phyloP scores from a whole-genome alignment of 2,329 filamentous ascomycete species.

The Paracorniculantispora psalliotae region DNA sequence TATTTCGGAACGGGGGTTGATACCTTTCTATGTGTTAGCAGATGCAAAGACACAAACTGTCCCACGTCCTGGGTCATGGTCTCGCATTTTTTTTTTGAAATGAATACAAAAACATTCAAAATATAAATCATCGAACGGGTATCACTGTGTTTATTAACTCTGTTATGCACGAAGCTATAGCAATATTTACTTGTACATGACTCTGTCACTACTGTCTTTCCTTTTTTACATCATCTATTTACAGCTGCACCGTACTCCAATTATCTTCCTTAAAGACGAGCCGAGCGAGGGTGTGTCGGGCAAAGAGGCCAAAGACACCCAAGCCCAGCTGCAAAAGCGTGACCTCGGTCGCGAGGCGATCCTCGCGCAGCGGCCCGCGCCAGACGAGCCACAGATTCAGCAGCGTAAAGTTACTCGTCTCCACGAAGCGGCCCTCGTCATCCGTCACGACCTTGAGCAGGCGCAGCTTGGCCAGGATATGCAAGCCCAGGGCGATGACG shows the following conservation, averaged over 20 bases:
- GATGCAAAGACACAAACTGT: background rate
- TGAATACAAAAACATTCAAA: constrained; percentile 1
- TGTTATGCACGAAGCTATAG: background rate
- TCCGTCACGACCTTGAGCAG: constrained; percentile 66
- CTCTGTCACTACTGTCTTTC: background rate
- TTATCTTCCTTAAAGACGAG: constrained; percentile 92
- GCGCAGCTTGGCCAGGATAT: constrained; percentile 61
- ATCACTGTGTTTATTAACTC: constrained; percentile 3
- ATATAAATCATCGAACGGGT: background rate
- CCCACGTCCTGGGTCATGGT: background rate
- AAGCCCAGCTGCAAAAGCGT: constrained; percentile 70
- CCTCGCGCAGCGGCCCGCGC: constrained; percentile 86
- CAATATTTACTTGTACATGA: background rate
- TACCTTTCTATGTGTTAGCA: background rate
- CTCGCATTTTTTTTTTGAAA: constrained; percentile 1
- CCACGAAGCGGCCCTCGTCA: constrained; percentile 63
- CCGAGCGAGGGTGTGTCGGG: constrained; percentile 79
- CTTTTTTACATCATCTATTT: constrained; percentile 6
- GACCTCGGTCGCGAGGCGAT: constrained; percentile 74
- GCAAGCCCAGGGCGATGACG: constrained; percentile 58
- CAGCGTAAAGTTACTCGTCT: constrained; percentile 87
- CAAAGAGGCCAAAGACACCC: constrained; percentile 78
- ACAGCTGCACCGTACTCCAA: constrained; percentile 39
- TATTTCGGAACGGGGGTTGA: constrained; percentile 5
- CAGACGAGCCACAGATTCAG: constrained; percentile 95